Percentiles rank a stretch among this genome's conserved stretches.
Conservation (phyloP, 1,284 basidiomycete species). For the Austropuccinia psidii region DNA sequence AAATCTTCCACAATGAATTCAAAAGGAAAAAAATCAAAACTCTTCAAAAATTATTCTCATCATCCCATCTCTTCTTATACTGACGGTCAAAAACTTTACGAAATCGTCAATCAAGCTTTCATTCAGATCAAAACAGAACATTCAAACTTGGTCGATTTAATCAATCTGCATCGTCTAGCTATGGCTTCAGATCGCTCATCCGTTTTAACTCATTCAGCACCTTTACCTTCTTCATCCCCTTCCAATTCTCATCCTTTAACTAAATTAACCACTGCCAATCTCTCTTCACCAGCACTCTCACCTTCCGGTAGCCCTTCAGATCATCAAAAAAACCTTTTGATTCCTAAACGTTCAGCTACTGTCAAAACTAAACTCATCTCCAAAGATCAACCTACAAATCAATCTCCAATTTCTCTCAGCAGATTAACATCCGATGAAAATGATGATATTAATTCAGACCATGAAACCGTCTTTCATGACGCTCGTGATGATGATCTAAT, state of each 20-base stretch:
- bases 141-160: conserved; percentile 23
- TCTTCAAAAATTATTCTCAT: conserved; percentile 20
- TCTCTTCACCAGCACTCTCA: background rate
- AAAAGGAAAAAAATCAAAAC: conserved; percentile 26
- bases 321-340: background rate
- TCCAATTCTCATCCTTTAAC: background rate
- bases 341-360: conserved; percentile 2
- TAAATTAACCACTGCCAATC: background rate
- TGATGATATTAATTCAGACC: conserved; percentile 5
- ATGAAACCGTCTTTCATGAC: conserved; percentile 26
- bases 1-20: background rate
- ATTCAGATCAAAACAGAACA: conserved; percentile 23
- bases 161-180: conserved; percentile 25
- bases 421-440: background rate
- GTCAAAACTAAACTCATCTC: too few relatives aligned
- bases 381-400: too few relatives aligned
- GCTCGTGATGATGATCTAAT: conserved; percentile 6
- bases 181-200: conserved; percentile 16
- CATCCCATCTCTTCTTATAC: background rate
- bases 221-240: background rate
- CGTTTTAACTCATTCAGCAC: background rate
- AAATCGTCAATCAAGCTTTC: conserved; percentile 17
- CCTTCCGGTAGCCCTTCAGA: background rate
- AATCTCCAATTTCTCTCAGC: background rate
- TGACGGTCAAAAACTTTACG: conserved; percentile 11